Evolutionary conservation across 2,329 filamentous ascomycete species (phyloP).

Genomic region (Xylariaceae sp.): DNA sequence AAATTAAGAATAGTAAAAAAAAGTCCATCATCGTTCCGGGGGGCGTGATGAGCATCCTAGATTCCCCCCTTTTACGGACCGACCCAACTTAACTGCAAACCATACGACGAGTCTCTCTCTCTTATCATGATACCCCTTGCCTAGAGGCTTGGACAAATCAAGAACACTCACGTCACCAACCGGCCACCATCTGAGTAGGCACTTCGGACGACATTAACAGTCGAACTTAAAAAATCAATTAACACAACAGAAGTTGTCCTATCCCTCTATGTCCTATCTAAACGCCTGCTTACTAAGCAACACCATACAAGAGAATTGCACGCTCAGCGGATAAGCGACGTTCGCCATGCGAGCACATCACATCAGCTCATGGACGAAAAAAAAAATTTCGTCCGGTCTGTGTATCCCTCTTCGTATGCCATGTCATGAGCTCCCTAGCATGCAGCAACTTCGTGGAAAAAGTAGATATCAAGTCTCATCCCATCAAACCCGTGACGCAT

Average conservation of each 20-base stretch:
- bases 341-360: slow-evolving; percentile 3
- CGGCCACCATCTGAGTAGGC: too few species aligned
- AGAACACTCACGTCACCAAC: neutral
- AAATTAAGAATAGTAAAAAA: too few species aligned
- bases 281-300: slow-evolving; percentile 31
- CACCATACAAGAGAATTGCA: slow-evolving; percentile 18
- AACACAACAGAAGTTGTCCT: slow-evolving; percentile 24
- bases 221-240: slow-evolving; percentile 20
- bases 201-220: neutral
- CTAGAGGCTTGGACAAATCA: too few species aligned
- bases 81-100: too few species aligned
- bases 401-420: slow-evolving; percentile 11
- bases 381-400: slow-evolving; percentile 1
- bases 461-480: slow-evolving; percentile 23
- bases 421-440: slow-evolving; percentile 18
- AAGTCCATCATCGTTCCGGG: too few species aligned
- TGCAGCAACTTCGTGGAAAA: slow-evolving; percentile 20
- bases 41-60: too few species aligned
- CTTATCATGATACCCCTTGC: too few species aligned
- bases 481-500: slow-evolving; percentile 27
- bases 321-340: slow-evolving; percentile 11
- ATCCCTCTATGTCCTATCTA: slow-evolving; percentile 31
- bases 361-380: slow-evolving; percentile 12
- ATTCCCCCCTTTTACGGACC: too few species aligned
- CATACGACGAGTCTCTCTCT: too few species aligned